Evolutionary conservation across 2,329 filamentous ascomycete genomes (phyloP).

Genomic region (Aspergillus unguis): DNA sequence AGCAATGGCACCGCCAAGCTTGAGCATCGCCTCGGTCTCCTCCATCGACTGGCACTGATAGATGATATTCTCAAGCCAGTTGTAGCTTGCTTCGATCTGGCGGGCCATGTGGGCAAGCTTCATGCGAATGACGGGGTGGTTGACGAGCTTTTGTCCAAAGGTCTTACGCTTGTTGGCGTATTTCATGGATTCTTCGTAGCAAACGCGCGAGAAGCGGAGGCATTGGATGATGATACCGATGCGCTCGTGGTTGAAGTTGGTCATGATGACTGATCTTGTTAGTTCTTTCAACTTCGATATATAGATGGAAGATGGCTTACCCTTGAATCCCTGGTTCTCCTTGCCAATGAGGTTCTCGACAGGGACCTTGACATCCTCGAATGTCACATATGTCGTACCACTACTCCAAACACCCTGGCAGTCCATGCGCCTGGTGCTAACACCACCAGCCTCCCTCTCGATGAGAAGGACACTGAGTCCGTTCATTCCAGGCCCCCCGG

Average conservation of each 20-base stretch:
- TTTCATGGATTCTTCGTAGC: conserved; percentile 93
- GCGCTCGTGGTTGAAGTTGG: conserved; percentile 99
- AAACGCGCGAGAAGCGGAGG: conserved; percentile 90
- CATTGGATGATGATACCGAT: conserved; percentile 99
- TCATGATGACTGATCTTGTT: conserved; percentile 75
- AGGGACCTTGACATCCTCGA: conserved; percentile 98
- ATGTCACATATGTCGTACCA: conserved; percentile 95
- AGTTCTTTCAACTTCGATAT: neutral
- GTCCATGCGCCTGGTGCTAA: conserved; percentile 93
- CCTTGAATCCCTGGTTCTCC: conserved; percentile 95
- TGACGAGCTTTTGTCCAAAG: conserved; percentile 93
- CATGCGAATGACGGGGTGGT: conserved; percentile 94
- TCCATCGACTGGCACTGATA: conserved; percentile 92
- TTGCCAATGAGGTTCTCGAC: conserved; percentile 99
- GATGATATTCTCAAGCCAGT: conserved; percentile 93
- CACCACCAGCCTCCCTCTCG: conserved; percentile 77
- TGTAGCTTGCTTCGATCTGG: conserved; percentile 95
- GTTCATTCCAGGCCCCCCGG: conserved; percentile 84
- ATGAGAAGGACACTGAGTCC: conserved; percentile 88
- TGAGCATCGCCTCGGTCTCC: conserved; percentile 92
- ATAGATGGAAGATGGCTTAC: conserved; percentile 38
- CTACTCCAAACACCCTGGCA: conserved; percentile 96
- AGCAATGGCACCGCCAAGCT: conserved; percentile 90
- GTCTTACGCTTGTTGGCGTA: conserved; percentile 97
- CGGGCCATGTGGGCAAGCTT: conserved; percentile 98